phyloP scores from a whole-genome alignment of 2,329 filamentous ascomycete species.

The Dactylellina haptotyla region DNA sequence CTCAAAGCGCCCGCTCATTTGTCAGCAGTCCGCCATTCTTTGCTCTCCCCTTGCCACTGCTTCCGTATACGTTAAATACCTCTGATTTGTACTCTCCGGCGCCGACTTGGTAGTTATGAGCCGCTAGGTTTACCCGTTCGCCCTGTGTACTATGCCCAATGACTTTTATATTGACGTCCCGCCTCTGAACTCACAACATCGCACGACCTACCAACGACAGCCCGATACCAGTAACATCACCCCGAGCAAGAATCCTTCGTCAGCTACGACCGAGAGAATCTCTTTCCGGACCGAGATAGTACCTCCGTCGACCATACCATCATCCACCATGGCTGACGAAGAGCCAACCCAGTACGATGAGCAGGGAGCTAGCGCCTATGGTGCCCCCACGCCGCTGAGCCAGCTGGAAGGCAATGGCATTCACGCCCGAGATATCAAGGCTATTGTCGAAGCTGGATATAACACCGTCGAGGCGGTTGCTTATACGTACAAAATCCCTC shows the following conservation, averaged over 20 bases:
- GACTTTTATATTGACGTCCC: slow-evolving; percentile 54
- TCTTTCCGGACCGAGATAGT: slow-evolving; percentile 38
- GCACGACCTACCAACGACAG: slow-evolving; percentile 20
- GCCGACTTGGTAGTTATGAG: too few species aligned
- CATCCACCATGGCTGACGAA: slow-evolving; percentile 61
- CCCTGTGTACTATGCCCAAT: slow-evolving; percentile 51
- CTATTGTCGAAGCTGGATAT: slow-evolving; percentile 89
- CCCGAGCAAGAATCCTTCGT: slow-evolving; percentile 31
- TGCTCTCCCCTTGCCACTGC: neutral
- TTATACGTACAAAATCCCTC: slow-evolving; percentile 74
- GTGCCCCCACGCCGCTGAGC: slow-evolving; percentile 88
- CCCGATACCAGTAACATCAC: slow-evolving; percentile 4
- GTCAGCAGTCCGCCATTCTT: slow-evolving; percentile 29
- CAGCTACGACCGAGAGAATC: slow-evolving; percentile 42
- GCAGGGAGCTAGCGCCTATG: slow-evolving; percentile 78
- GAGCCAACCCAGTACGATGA: slow-evolving; percentile 76
- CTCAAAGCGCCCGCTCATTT: slow-evolving; percentile 22
- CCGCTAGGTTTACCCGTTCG: slow-evolving; percentile 5
- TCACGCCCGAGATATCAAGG: slow-evolving; percentile 79
- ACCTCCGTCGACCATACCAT: slow-evolving; percentile 41
- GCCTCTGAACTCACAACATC: slow-evolving; percentile 44
- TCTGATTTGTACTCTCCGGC: neutral
- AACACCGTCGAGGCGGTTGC: slow-evolving; percentile 96
- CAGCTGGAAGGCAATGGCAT: slow-evolving; percentile 74
- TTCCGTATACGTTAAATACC: neutral